Evolutionary conservation across 2,329 filamentous ascomycete genomes (phyloP), one percentile per base, ranked within the genome.

Genomic region (Talaromyces sp.): DNA sequence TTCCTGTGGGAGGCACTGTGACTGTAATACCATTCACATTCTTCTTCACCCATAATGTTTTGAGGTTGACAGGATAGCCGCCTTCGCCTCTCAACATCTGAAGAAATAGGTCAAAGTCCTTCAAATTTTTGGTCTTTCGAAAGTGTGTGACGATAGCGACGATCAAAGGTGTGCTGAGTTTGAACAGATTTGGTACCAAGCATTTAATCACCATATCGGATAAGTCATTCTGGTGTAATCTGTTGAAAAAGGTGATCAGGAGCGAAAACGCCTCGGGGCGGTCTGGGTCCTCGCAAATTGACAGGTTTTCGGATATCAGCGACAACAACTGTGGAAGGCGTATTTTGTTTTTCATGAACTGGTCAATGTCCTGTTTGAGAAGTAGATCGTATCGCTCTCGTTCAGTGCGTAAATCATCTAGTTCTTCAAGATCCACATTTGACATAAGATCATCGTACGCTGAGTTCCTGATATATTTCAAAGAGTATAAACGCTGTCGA

Each of bases 81-180:
- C 69, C 67, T 37, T 74, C 68, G 3, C 76, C 77, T 37, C 72
- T 71, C 11, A 80, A 67, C 71, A 76, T 75, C 48, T 73, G 68
- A 37, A 80, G 65, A 60, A 79, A 78, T 24, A 74, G 64, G 59
- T 80, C 77, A 47, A 80, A 80, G n/a, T 73, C 71, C 48, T 74
- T 75, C 3, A 80, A 71, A 50, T 80, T 76, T 62, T 76, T 78
- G 1, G 75, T 72, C 66, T 78, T 79, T 52, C 75, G 76, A 65
- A 73, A 79, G 63, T 75, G 78, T 13, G 71, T 72, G 33, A 80
- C 37, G 6, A 77, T 76, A 0, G 76, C 70, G 45, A 76, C 70
- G 33, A 80, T 76, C 22, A 79, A 68, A 2, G 77, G 72, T 3
- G 72, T 68, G 45, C 66, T 76, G 48, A 80, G 60, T 14, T 71